phyloP scores from a whole-genome alignment of 2,329 filamentous ascomycete genomes.

The Fusarium papillatum region DNA sequence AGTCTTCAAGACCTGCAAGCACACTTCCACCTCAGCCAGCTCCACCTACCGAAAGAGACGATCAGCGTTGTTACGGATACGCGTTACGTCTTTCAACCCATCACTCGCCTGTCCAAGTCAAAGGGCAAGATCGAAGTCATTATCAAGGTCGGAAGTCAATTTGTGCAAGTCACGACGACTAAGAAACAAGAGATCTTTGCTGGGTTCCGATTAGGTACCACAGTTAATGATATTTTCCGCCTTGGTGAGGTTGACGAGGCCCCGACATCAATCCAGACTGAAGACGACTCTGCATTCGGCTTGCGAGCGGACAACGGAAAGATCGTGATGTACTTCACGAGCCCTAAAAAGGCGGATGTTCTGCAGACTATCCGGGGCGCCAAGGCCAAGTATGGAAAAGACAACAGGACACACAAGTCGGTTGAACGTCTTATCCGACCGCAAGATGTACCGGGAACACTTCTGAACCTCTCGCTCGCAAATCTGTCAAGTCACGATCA shows the following conservation, averaged over 20 bases:
- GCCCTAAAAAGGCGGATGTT: constrained; percentile 73
- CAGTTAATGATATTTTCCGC: constrained; percentile 79
- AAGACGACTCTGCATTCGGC: constrained; percentile 77
- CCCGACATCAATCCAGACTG: constrained; percentile 72
- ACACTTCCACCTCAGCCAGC: constrained; percentile 76
- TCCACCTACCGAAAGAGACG: constrained; percentile 78
- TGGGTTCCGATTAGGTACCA: constrained; percentile 71
- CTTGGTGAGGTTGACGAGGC: constrained; percentile 78
- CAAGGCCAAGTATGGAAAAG: constrained; percentile 75
- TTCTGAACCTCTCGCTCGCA: constrained; percentile 76
- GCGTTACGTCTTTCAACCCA: constrained; percentile 74
- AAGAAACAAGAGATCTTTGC: constrained; percentile 79
- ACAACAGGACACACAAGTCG: constrained; percentile 70
- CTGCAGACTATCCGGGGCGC: constrained; percentile 73
- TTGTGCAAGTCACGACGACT: constrained; percentile 77
- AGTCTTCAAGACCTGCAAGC: constrained; percentile 74
- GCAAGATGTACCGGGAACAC: constrained; percentile 78
- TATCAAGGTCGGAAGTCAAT: constrained; percentile 78
- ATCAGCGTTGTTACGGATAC: constrained; percentile 77
- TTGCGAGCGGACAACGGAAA: constrained; percentile 77
- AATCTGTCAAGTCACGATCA: constrained; percentile 75
- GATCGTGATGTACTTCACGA: constrained; percentile 80
- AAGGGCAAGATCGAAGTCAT: constrained; percentile 79
- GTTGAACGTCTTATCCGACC: constrained; percentile 76
- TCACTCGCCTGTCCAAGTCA: constrained; percentile 75